phyloP scores from a whole-genome alignment of 139 green algal species.

The Zygnema cylindricum region DNA sequence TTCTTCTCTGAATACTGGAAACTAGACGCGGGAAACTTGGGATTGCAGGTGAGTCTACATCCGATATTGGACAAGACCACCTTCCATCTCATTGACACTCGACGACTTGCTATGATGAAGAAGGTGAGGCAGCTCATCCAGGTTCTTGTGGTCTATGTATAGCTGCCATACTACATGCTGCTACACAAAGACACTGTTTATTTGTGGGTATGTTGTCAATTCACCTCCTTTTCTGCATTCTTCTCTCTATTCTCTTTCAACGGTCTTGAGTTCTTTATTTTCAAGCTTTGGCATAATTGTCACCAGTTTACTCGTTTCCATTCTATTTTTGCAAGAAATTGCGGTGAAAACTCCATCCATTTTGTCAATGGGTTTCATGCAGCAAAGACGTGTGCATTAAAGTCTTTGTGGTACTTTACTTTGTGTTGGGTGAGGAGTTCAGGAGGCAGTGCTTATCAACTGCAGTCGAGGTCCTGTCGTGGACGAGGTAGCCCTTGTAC shows the following conservation, averaged over 20 bases:
- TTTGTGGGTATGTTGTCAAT: no score
- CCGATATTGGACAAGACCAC: constrained; percentile 91
- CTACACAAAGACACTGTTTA: no score
- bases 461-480: constrained; percentile 87
- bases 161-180: no score
- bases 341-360: neutral
- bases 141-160: no score
- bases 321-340: neutral
- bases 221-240: no score
- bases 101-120: constrained; percentile 95
- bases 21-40: neutral
- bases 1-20: no score
- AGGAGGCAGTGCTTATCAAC: constrained; percentile 92
- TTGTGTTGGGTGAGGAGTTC: neutral
- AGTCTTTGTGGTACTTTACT: no score
- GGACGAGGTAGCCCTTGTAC: constrained; percentile 92
- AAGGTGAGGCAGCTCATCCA: constrained; percentile 53
- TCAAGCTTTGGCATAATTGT: no score
- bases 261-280: no score
- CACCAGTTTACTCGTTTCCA: no score
- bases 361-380: neutral
- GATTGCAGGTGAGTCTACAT: constrained; percentile 76
- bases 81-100: constrained; percentile 91
- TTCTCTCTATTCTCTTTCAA: no score
- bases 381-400: neutral